Percentiles rank a stretch among this genome's conserved stretches.
Conservation (phyloP, 306 rosid genomes). For the Pueraria montana region DNA sequence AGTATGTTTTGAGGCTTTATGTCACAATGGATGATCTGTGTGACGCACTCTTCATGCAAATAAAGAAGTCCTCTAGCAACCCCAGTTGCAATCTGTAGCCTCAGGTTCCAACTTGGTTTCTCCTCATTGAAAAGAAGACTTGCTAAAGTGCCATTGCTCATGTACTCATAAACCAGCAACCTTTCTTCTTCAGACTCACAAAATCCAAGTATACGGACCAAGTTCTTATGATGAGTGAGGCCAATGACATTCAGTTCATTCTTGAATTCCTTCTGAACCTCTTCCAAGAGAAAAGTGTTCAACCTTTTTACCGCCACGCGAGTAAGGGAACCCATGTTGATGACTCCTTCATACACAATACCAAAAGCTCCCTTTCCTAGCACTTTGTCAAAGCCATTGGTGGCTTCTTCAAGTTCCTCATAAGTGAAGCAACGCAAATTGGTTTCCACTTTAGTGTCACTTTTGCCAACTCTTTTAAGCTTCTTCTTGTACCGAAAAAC, state of each 20-base stretch:
- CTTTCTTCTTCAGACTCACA: constrained; percentile 45
- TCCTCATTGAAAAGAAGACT: constrained; percentile 41
- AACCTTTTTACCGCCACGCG: constrained; percentile 59
- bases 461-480: not conserved
- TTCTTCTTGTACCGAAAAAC: constrained; percentile 32
- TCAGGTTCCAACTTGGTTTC: constrained; percentile 55
- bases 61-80: constrained; percentile 54
- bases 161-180: constrained; percentile 53
- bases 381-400: constrained; percentile 51
- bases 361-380: constrained; percentile 52
- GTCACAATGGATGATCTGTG: constrained; percentile 59
- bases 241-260: constrained; percentile 54
- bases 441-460: constrained; percentile 21
- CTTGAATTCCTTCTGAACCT: constrained; percentile 60
- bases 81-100: constrained; percentile 47
- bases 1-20: constrained; percentile 61
- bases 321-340: constrained; percentile 28
- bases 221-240: constrained; percentile 56
- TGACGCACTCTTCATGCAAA: constrained; percentile 54
- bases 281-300: constrained; percentile 46
- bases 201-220: constrained; percentile 55
- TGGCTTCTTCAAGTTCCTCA: constrained; percentile 53
- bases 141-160: constrained; percentile 58
- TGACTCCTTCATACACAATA: constrained; percentile 54
- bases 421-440: constrained; percentile 53